Percentiles rank a stretch among this genome's conserved stretches.
phyloP scores from a whole-genome alignment of 83 land plant species.

The Diphasiastrum complanatum region DNA sequence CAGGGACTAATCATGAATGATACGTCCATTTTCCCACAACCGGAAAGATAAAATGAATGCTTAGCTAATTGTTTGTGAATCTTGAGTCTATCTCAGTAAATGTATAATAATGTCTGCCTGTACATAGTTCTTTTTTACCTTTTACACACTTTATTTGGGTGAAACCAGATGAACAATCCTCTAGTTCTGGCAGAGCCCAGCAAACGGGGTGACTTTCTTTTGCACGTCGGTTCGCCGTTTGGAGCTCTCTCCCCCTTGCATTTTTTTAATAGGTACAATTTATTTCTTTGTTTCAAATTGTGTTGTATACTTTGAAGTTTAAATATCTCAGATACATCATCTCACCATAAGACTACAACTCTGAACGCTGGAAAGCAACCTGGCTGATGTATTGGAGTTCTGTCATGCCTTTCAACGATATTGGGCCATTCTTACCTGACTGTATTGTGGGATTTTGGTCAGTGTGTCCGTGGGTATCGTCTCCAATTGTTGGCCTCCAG shows the following conservation, averaged over 20 bases:
- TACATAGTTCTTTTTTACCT: too few relatives aligned
- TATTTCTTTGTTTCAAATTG: conserved; percentile 2
- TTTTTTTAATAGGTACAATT: conserved; percentile 69
- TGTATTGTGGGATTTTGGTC: conserved; percentile 17
- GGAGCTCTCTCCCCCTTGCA: conserved; percentile 84
- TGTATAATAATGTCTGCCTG: too few relatives aligned
- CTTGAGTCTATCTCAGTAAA: too few relatives aligned
- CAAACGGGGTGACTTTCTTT: conserved; percentile 61
- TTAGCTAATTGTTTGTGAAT: too few relatives aligned
- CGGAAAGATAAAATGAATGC: too few relatives aligned
- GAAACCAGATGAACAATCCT: too few relatives aligned
- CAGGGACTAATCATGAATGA: too few relatives aligned
- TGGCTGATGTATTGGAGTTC: neutral
- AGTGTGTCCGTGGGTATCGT: conserved; percentile 76
- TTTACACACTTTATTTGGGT: too few relatives aligned
- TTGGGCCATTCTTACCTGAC: neutral
- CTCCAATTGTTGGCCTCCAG: conserved; percentile 67
- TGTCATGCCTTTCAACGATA: neutral
- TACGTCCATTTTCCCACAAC: too few relatives aligned
- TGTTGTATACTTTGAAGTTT: neutral
- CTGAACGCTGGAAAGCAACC: neutral
- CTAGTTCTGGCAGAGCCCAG: conserved; percentile 35
- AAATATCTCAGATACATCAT: neutral
- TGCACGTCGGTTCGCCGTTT: conserved; percentile 89
- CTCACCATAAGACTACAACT: neutral